phyloP scores from a whole-genome alignment of 495 filamentous ascomycete species.

The Podospora anserina region DNA sequence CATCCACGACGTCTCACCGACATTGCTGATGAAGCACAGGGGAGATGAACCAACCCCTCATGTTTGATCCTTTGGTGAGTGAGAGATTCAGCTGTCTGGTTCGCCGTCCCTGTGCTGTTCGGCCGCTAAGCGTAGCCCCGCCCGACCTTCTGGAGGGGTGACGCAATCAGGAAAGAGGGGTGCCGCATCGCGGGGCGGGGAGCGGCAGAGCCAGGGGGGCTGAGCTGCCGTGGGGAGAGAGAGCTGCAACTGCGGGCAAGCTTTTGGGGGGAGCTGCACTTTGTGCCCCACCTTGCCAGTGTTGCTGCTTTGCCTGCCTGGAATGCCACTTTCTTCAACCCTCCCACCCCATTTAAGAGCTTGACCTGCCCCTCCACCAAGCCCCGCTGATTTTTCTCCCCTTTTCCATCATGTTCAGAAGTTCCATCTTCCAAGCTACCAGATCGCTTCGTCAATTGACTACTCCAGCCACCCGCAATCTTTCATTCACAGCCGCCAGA shows the following conservation, averaged over 20 bases:
- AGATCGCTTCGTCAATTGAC: constrained; percentile 17
- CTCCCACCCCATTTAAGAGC: constrained; percentile 8
- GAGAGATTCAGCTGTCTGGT: background rate
- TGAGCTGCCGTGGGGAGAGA: background rate
- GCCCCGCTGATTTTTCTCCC: constrained; percentile 13
- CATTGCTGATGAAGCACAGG: background rate
- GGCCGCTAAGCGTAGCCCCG: background rate
- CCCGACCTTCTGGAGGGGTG: background rate
- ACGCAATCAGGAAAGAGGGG: background rate
- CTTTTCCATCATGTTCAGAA: constrained; percentile 7
- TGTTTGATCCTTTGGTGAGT: background rate
- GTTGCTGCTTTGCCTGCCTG: background rate
- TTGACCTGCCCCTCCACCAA: constrained; percentile 6
- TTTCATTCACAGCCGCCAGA: constrained; percentile 18
- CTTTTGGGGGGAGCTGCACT: background rate
- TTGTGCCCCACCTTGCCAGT: background rate
- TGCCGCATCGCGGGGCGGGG: background rate
- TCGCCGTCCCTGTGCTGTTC: background rate
- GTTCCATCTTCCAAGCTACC: constrained; percentile 7
- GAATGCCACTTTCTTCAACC: background rate
- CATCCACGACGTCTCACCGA: background rate
- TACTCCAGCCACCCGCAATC: constrained; percentile 5
- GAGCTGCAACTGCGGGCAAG: background rate
- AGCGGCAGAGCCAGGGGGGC: background rate
- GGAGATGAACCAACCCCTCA: background rate